Base-by-base conservation (phyloP, 208 protist genomes). In the Leishmania amazonensis region DNA sequence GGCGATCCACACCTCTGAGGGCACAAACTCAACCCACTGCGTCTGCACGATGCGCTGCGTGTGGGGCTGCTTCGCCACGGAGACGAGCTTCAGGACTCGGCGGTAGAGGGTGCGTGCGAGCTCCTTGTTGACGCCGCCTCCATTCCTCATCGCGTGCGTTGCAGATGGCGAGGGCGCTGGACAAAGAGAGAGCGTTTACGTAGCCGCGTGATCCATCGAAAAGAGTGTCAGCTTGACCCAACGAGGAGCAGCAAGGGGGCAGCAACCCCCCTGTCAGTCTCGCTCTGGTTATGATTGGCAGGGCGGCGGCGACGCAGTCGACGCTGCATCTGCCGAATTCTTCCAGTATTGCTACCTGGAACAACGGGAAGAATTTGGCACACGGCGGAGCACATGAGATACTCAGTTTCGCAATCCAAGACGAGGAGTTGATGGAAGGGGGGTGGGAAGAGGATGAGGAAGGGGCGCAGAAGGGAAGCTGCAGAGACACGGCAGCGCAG, bases 21-120 rank as follows among this genome's bases (percentile, higher is more conserved):
- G 90, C 51, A 92, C 76, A 79, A 89, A 94, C 76, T 94, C 90
- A 0, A 81, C 88, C 80, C 86, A 94, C 8, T 88, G 81, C 42
- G 81, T 73, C 57, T 85, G 60, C 28, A 76, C 83, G 2, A 90
- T 64, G 53, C 80, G 71, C 62, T 71, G 75, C 70, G 76, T 64
- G 76, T 71, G 81, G 35, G 76, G 76, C 76, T 80, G 51, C 47
- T 81, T 71, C 3, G 60, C 81, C 57, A 73, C 38, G 2, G 83
- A 75, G 38, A 87, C 65, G 1, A 87, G 42, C 70, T 80, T 79
- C 42, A 87, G 47, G 7, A 67, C 71, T 74, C 76, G 57, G 51
- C 83, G 83, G 62, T 87, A 87, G 64, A 87, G 83, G n/a, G 75
- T 78, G 74, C 38, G 83, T 51, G 47, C 45, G 11, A 87, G 80